A percentile compares a stretch with the other conserved stretches of the same genome.
These are phyloP conservation scores for Aspergillus luchuensis DNA, from an alignment of 2,329 filamentous ascomycete genomes.

Conservation along the genomic window DNA sequence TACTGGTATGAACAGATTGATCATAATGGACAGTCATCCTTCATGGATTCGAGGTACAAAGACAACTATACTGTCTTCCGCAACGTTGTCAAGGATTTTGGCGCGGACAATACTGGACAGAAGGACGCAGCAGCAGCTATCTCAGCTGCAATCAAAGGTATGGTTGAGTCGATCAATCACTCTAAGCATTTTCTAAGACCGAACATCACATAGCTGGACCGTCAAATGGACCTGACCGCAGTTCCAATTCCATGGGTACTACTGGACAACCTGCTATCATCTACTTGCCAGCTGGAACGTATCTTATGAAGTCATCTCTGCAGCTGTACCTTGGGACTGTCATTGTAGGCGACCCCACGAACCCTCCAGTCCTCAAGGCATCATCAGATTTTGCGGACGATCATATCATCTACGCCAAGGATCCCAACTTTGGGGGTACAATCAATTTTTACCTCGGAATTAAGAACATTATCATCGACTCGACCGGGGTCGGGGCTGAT, in stretches of 20 bases:
- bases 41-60: conserved; percentile 27
- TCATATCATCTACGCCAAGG: conserved; percentile 57
- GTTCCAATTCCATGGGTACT: conserved; percentile 30
- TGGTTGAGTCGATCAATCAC: neutral
- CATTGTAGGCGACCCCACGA: conserved; percentile 41
- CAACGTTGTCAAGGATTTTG: conserved; percentile 38
- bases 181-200: neutral
- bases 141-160: conserved; percentile 34
- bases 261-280: conserved; percentile 35
- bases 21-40: conserved; percentile 34
- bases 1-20: conserved; percentile 35
- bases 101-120: conserved; percentile 37
- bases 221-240: conserved; percentile 28
- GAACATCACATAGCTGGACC: conserved; percentile 22
- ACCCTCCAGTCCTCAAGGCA: conserved; percentile 56
- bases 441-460: conserved; percentile 42
- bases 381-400: conserved; percentile 54
- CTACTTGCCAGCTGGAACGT: conserved; percentile 35
- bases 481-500: conserved; percentile 31
- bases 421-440: conserved; percentile 33
- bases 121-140: conserved; percentile 33
- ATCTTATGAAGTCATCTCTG: conserved; percentile 27
- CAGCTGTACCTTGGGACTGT: conserved; percentile 39
- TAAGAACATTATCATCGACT: conserved; percentile 44
- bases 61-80: conserved; percentile 38